Base-by-base conservation (phyloP, 495 filamentous ascomycete genomes). In the Friedmanniomyces simplex region DNA sequence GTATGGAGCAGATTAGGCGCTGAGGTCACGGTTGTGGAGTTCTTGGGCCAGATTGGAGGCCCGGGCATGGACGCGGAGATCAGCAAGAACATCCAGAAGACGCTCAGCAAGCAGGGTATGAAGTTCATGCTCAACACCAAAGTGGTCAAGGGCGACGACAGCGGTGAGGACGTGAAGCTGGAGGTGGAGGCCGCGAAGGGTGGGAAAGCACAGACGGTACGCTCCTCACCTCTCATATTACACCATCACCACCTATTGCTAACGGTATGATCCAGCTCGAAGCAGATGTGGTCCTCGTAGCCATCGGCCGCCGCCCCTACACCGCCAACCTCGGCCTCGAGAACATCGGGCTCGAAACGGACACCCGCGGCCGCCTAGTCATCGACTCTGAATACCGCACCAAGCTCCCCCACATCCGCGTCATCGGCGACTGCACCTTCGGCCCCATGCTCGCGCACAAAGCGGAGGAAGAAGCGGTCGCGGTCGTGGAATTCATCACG, bases 381-480 rank as follows among this genome's bases (percentile, higher is more conserved):
- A 96, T 98, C 72, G 93, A 98, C 79, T 85, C 88, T 67, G 89
- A 98, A 76, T 98, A 95, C 79, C 89, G 93, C 75, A 97, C 93
- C 67, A 60, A 61, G 34, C 71, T 91, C 52, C 85, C 89, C 13
- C 94, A 98, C 76, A 95, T 98, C 72, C 91, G 93, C 62, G 91
- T 90, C 68, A 85, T 98, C 63, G 93, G 93, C 67, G 93, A 98
- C 73, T 87, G 82, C 71, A 98, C 93, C 18, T 98, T 97, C 74
- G 93, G 93, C 18, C 94, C 93, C 65, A 98, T 98, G 93, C 84
- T 98, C 66, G 93, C 93, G 50, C 93, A 98, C 81, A 98, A 98
- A 81, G 93, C 94, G 42, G 93, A 98, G 76, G 93, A 98, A 77
- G 93, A 98, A 77, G 93, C 78, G 54, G 90, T 96, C 49, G 93